Base-by-base conservation (phyloP, 2,329 filamentous ascomycete genomes). In the Phoma herbarum region DNA sequence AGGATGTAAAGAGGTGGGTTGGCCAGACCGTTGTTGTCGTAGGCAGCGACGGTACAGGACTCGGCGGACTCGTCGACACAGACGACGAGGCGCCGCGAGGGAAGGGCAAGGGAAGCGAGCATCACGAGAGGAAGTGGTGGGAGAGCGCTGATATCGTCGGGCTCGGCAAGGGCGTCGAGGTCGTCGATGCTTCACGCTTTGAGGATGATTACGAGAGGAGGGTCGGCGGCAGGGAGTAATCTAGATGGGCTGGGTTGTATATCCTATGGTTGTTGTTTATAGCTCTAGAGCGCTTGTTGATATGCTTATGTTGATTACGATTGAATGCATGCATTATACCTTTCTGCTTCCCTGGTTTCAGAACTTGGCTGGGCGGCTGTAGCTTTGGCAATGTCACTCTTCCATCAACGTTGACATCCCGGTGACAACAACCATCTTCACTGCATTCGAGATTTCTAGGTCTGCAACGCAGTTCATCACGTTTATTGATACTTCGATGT, bases 171-270 rank as follows among this genome's bases (percentile, higher is more conserved):
- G 91, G 92, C 4, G 88, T 97, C 26, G 88, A 96, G 37, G 88
- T 98, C 18, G 92, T 97, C 3, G 94, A 98, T 75, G 90, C 89
- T 29, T 83, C 89, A 64, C 84, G 91, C 48, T 85, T 96, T 18
- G 88, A 90, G 50, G 93, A 97, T 68, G 94, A 98, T 77, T 98
- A 93, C 90, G 84, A 85, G 62, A 87, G 91, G 72, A 85, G 94
- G 60, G 87, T 96, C 57, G 88, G 88, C 72, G 90, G 90, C 4
- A 67, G 75, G 42, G 79, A 81, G 58, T 81, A n/a, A n/a, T n/a
- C n/a, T n/a, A 69, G 48, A 18, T 3, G 50, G 12, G 22, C 2
- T 42, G 37, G 37, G 37, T 39, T 48, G 52, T 49, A 55, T 49
- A 55, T 49, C 52, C 52, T 42, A 22, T 39, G 11, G 3, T 23